Evolutionary conservation across 306 rosid genomes (phyloP), one percentile per base, ranked within the genome.

Genomic region (Vicia sativa): DNA sequence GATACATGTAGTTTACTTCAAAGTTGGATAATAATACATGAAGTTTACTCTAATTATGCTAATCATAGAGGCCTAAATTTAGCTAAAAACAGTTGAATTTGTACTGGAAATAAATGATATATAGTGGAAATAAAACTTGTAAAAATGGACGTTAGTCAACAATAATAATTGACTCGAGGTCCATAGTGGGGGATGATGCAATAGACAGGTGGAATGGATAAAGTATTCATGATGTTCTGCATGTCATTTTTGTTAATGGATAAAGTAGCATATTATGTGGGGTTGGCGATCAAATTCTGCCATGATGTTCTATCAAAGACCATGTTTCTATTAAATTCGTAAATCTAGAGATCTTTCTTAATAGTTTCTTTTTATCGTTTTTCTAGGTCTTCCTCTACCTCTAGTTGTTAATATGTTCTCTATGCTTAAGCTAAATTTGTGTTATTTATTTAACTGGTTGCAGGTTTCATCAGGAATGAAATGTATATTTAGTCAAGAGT

Each of bases 401-500:
- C 9, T 7, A 34, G 9, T 34, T 42, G 16, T 21, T 21, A 21
- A 7, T 15, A 46, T 34, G 12, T 43, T 56, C 5, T 59, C 46
- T 55, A 45, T 25, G 39, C 19, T 61, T 25, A 3, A 21, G 52
- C 72, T 73, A 34, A 49, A 2, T 3, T 10, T 23, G 38, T 13
- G 11, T 79, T 63, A 8, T 63, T 55, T 52, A 23, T 12, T 1
- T 9, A 11, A 60, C 65, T 78, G 64, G 37, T 67, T 70, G 82
- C 84, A 92, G 96, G 91, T 93, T 73, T 80, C 87, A 13, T 16
- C 91, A 6, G 98, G 97, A 49, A 75, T 85, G 93, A 77, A 82
- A 60, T 82, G 91, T 82, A 48, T 16, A 43, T 90, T 83, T 79
- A 66, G 91, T 12, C 89, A 90, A 73, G 93, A 90, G 45, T 73